phyloP scores from a whole-genome alignment of 495 filamentous ascomycete species.

The Clohesyomyces aquaticus region DNA sequence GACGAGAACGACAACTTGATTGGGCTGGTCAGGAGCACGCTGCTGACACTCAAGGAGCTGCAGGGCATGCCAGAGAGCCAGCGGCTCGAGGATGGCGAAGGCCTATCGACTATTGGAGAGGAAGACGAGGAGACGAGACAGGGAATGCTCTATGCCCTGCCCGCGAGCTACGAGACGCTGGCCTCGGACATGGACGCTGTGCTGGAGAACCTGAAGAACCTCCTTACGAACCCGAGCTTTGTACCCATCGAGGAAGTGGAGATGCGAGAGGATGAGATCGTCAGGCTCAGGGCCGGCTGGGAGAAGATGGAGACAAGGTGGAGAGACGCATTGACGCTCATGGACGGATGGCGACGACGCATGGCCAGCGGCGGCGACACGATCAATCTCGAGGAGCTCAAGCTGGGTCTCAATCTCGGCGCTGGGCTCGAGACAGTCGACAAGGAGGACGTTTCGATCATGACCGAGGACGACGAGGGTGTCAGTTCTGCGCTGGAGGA shows the following conservation, averaged over 20 bases:
- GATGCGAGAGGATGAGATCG: conserved; percentile 86
- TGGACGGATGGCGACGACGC: conserved; percentile 88
- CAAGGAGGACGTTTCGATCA: conserved; percentile 24
- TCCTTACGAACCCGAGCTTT: conserved; percentile 93
- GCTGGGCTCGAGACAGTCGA: conserved; percentile 27
- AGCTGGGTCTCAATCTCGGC: conserved; percentile 63
- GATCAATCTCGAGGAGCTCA: conserved; percentile 80
- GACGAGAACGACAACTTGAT: conserved; percentile 92
- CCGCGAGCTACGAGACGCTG: conserved; percentile 71
- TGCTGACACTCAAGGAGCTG: conserved; percentile 73
- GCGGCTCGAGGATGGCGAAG: conserved; percentile 17
- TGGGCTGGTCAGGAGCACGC: conserved; percentile 68
- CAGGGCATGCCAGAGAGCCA: conserved; percentile 67
- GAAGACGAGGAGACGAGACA: conserved; percentile 46
- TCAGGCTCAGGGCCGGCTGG: conserved; percentile 77
- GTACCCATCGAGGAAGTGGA: conserved; percentile 95
- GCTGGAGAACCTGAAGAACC: conserved; percentile 74
- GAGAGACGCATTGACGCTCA: conserved; percentile 85
- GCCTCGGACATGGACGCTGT: conserved; percentile 71
- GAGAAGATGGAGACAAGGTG: conserved; percentile 89
- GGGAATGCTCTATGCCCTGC: conserved; percentile 49
- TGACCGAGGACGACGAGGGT: conserved; percentile 34
- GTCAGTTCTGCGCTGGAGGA: conserved; percentile 22
- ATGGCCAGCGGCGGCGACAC: conserved; percentile 78
- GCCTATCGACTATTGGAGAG: conserved; percentile 42